Percentiles rank a stretch among this genome's conserved stretches.
phyloP scores from a whole-genome alignment of 805 yeast species.

The Saccharomycopsis amapae region DNA sequence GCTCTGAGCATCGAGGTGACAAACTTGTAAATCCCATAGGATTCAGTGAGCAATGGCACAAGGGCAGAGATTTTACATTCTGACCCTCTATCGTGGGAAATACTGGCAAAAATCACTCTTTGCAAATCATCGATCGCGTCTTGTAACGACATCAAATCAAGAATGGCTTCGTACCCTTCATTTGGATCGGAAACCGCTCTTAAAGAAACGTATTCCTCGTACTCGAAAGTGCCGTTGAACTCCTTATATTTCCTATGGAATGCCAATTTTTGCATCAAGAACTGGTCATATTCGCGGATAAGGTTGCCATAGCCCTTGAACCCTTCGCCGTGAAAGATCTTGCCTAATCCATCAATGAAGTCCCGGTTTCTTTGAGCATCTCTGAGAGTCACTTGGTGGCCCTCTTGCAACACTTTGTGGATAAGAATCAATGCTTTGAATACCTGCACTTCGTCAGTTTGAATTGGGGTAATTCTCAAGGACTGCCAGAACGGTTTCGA shows the following conservation, averaged over 20 bases:
- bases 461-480: constrained; percentile 71
- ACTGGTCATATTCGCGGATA: constrained; percentile 69
- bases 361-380: constrained; percentile 75
- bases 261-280: constrained; percentile 61
- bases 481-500: constrained; percentile 81
- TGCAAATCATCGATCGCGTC: constrained; percentile 77
- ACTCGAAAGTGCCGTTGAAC: constrained; percentile 92
- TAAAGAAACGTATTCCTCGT: constrained; percentile 87
- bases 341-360: constrained; percentile 69
- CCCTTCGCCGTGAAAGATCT: constrained; percentile 39
- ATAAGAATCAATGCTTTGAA: constrained; percentile 80
- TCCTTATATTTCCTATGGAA: constrained; percentile 83
- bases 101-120: constrained; percentile 63
- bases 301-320: constrained; percentile 56
- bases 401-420: constrained; percentile 94
- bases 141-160: constrained; percentile 80
- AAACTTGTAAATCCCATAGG: constrained; percentile 89
- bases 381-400: constrained; percentile 77
- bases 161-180: constrained; percentile 85
- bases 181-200: constrained; percentile 88
- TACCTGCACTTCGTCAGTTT: constrained; percentile 72
- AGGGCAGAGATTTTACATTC: constrained; percentile 82
- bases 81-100: constrained; percentile 46
- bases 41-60: constrained; percentile 85
- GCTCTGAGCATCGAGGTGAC: constrained; percentile 87